Conservation (phyloP, 1,284 basidiomycete genomes). For the Cryptococcus hybrid region DNA sequence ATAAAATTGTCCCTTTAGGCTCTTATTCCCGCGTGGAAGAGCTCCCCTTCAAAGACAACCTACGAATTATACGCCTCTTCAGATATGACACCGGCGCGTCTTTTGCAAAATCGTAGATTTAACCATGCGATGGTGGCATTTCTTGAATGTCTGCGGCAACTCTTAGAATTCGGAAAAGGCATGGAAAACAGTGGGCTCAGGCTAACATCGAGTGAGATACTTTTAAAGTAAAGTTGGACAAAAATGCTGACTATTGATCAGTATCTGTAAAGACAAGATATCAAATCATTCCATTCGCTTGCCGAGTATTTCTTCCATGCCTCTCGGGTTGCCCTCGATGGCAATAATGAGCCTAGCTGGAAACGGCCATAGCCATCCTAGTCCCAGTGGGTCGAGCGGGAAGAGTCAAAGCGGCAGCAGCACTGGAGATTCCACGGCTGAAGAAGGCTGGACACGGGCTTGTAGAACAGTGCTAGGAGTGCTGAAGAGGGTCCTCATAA, state of each 20-base stretch:
- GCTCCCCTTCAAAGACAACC: constrained; percentile 71
- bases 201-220: constrained; percentile 57
- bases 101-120: constrained; percentile 92
- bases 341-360: constrained; percentile 44
- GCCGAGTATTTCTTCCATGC: constrained; percentile 67
- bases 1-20: constrained; percentile 85
- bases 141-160: constrained; percentile 87
- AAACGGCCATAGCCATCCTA: constrained; percentile 1
- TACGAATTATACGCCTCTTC: constrained; percentile 70
- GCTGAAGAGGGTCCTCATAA: constrained; percentile 61
- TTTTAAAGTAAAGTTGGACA: neutral
- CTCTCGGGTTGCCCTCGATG: constrained; percentile 36
- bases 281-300: constrained; percentile 88
- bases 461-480: constrained; percentile 85
- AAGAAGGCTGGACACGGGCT: constrained; percentile 94
- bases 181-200: constrained; percentile 70
- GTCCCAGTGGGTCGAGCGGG: neutral
- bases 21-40: constrained; percentile 89
- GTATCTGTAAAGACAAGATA: constrained; percentile 91
- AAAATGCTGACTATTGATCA: too few relatives aligned
- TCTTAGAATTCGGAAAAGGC: constrained; percentile 74
- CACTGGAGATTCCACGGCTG: constrained; percentile 43
- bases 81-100: constrained; percentile 60
- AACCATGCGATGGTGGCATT: constrained; percentile 96
- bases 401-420: neutral